Base-by-base conservation (phyloP, 176 grass and related monocot genomes). In the Otatea glauca region DNA sequence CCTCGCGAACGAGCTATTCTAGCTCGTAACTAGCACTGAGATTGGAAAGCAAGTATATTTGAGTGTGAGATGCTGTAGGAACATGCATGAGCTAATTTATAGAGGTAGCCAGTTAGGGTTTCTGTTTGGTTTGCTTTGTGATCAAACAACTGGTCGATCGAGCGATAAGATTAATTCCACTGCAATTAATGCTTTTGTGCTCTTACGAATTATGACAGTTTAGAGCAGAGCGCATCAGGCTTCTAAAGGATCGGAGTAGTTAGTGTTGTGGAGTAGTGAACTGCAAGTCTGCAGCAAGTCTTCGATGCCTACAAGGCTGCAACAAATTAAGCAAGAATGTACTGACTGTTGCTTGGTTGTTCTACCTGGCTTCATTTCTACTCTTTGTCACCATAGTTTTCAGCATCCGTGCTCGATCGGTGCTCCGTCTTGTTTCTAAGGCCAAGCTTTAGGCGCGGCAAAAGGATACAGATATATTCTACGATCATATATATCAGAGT, bases 101-200 rank as follows among this genome's bases (percentile, higher is more conserved):
- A 89, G 76, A 25, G 53, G 14, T 9, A 1, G 70, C 14, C 27
- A 1, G 70, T 4, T 42, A 53, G 53, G 62, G 76, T 9, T 89
- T 59, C 17, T 7, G 14, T 12, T 14, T n/a, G 29, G 65, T 60
- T 59, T 89, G 76, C 77, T 77, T 85, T 60, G 17, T 70, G 54
- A 64, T 71, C 77, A 81, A 89, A 64, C 54, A 86, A 77, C 44
- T 5, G 70, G 35, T 25, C 20, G 70, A 44, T 25, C 20, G 20
- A 83, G 55, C 7, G 72, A 75, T 64, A 13, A 13, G 83, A 85
- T 29, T 29, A 29, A 29, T 85, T 63, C 83, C 53, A 1, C 8
- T 54, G 77, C 71, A 89, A 35, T 85, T 56, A 89, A 55, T 86
- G 83, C 51, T 2, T 4, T 76, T 89, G 81, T 65, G 85, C 77